These are phyloP conservation scores for Melocanna baccifera DNA, from an alignment of 176 grass and related monocot genomes.

Conservation along the genomic window DNA sequence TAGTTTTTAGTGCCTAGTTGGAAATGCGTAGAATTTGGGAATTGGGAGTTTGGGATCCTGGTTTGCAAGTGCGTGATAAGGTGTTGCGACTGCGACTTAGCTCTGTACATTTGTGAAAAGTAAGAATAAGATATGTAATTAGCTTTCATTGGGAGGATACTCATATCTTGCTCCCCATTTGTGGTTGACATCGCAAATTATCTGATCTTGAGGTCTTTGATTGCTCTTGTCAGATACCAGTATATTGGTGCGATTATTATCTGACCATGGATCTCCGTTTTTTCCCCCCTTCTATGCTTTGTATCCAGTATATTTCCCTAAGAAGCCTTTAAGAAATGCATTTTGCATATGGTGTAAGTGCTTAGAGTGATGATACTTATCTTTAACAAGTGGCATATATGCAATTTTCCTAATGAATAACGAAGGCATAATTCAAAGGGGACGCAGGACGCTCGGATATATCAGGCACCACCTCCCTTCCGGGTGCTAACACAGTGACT, in stretches of 20 bases:
- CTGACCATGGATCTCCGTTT: not conserved
- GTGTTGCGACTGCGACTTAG: not conserved
- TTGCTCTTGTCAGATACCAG: not conserved
- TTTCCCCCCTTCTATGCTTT: not conserved
- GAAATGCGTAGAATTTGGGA: not conserved
- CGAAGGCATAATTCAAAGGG: not conserved
- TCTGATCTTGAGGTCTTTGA: not conserved
- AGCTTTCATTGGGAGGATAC: not conserved
- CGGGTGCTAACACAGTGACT: too few relatives aligned
- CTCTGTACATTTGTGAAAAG: constrained; percentile 41
- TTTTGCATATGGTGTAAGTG: constrained; percentile 25
- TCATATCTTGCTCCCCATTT: not conserved
- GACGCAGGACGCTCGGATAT: not conserved
- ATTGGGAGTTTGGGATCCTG: not conserved
- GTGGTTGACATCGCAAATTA: not conserved
- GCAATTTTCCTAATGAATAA: not conserved
- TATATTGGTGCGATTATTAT: not conserved
- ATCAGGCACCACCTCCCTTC: too few relatives aligned
- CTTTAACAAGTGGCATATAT: not conserved
- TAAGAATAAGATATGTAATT: not conserved
- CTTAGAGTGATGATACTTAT: not conserved
- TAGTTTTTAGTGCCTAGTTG: not conserved
- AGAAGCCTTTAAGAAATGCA: not conserved
- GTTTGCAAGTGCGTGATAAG: not conserved
- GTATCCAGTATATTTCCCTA: not conserved